These are phyloP conservation scores for Iris pallida DNA, from an alignment of 116 monocot genomes.

Conservation along the genomic window DNA sequence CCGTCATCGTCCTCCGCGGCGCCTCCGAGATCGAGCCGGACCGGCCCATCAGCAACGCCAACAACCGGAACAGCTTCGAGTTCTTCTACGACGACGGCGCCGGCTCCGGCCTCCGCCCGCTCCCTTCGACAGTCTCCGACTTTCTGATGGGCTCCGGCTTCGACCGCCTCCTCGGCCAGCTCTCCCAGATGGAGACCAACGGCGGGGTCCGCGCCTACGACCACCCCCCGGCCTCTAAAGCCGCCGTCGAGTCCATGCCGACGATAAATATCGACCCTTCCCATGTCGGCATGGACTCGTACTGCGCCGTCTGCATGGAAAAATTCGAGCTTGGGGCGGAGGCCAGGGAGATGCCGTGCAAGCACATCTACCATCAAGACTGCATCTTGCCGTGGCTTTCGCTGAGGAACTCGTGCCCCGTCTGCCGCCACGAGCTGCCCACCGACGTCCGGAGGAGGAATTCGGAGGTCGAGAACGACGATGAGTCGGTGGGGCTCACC, in stretches of 20 bases:
- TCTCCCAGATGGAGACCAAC: conserved; percentile 49
- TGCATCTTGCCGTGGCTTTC: conserved; percentile 73
- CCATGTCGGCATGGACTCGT: conserved; percentile 27
- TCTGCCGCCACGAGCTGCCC: conserved; percentile 60
- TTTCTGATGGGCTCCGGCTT: conserved; percentile 69
- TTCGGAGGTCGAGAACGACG: background rate
- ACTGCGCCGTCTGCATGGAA: conserved; percentile 65
- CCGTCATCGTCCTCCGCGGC: conserved; percentile 66
- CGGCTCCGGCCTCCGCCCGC: conserved; percentile 51
- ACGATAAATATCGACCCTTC: conserved; percentile 26
- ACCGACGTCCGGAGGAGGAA: conserved; percentile 22
- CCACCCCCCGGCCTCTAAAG: conserved; percentile 50
- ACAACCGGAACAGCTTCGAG: conserved; percentile 34
- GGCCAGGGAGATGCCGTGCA: conserved; percentile 69
- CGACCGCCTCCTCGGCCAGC: conserved; percentile 59
- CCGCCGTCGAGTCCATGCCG: conserved; percentile 61
- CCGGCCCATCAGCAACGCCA: conserved; percentile 1
- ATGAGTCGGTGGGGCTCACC: conserved; percentile 61
- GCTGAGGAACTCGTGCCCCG: conserved; percentile 58
- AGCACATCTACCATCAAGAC: conserved; percentile 66
- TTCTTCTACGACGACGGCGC: conserved; percentile 61
- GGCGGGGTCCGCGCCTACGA: conserved; percentile 18
- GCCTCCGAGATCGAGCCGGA: conserved; percentile 13
- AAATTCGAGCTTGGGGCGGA: conserved; percentile 40
- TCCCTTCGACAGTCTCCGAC: conserved; percentile 52